These are phyloP conservation scores for Yamadazyma aaseri DNA, from an alignment of 1,139 yeast genomes.

Conservation along the genomic window DNA sequence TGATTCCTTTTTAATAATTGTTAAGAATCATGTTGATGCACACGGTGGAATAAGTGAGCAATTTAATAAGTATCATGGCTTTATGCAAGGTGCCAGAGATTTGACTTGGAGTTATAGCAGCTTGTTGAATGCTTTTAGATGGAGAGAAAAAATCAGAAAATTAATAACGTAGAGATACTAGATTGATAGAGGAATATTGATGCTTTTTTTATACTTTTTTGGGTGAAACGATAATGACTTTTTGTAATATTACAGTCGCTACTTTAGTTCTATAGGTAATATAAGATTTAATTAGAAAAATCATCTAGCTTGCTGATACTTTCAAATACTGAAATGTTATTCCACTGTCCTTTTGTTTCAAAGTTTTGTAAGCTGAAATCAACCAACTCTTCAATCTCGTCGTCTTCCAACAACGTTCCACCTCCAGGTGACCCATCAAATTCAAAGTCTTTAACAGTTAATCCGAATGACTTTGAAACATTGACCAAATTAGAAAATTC, in stretches of 20 bases:
- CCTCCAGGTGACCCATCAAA: conserved; percentile 13
- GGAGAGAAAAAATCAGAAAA: conserved; percentile 40
- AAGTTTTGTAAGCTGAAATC: conserved; percentile 55
- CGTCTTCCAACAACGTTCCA: conserved; percentile 15
- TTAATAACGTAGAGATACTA: neutral
- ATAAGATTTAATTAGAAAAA: neutral
- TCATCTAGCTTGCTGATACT: conserved; percentile 43
- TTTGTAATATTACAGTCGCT: neutral
- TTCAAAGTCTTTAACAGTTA: conserved; percentile 13
- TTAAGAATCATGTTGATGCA: conserved; percentile 67
- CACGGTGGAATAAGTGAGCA: conserved; percentile 90
- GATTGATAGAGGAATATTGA: neutral
- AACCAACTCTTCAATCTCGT: conserved; percentile 52
- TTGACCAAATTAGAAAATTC: conserved; percentile 32
- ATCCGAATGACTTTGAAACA: conserved; percentile 25
- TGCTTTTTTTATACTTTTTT: neutral
- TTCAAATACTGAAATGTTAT: conserved; percentile 53
- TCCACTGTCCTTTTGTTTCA: conserved; percentile 24
- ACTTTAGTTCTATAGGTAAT: neutral
- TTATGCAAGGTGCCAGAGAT: conserved; percentile 81
- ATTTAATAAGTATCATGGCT: conserved; percentile 77
- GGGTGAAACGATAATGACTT: neutral
- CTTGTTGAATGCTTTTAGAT: conserved; percentile 67
- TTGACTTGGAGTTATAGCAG: conserved; percentile 93
- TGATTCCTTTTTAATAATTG: conserved; percentile 73